Evolutionary conservation across 495 filamentous ascomycete species (phyloP), one percentile per base, ranked within the genome.

Genomic region (Aspergillus ostianus): DNA sequence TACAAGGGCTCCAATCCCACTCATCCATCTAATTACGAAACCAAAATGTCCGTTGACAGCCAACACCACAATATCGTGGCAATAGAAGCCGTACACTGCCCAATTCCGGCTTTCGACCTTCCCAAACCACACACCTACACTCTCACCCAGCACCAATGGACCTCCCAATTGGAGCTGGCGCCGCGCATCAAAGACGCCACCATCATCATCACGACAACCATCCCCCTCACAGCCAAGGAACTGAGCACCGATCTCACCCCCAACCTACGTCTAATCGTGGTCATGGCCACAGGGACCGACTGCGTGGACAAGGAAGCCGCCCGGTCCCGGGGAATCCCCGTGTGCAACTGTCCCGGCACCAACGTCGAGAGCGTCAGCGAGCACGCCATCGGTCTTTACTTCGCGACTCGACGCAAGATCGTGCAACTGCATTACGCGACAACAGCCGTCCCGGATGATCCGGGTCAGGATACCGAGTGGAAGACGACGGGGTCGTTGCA

Each of bases 321-420:
- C 52, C 61, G 59, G 19, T 72, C 70, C 10, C 71, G 77, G 4
- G 76, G 77, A 1, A 71, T 85, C 51, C 60, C 65, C 0, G 77
- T 85, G 0, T 68, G 66, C 50, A 79, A 82, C 66, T 76, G 74
- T 1, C 82, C 81, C 13, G 71, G 71, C 12, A 76, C 78, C 29
- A 84, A 82, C 55, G 70, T 78, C 10, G 78, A 78, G 19, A 69
- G 72, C 12, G 83, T 85, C 3, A 77, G 73, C n/a, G 83, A 85
- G 63, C 82, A 85, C 64, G 77, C 75, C 0, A 64, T 85, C 23
- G 74, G 72, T 13, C 66, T 84, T n/a, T 86, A 83, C 59, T 86
- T 83, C 62, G 76, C 80, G 1, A 61, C 77, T 32, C 70, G 81
- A 45, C 67, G 82, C 26, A 70, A 70, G 10, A 63, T 82, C 6